Evolutionary conservation across 257 asterid species (phyloP), one percentile per base, ranked within the genome.

Genomic region (Jacaranda copaia): DNA sequence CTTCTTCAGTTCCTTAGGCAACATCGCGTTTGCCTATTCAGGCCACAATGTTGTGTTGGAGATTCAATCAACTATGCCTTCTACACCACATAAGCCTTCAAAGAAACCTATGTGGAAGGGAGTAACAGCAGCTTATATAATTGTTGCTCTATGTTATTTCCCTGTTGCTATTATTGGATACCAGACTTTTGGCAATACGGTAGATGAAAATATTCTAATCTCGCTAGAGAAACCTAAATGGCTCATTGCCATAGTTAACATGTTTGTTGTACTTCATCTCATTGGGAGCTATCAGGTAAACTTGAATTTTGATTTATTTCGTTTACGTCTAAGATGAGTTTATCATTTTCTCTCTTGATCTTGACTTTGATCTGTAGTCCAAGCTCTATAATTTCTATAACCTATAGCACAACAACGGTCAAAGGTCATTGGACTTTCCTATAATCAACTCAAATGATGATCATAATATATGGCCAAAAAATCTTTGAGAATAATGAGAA

Each of bases 201-300:
- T 68, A 9, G 38, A 69, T 0, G 71, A 77, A 11, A 77, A 77
- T 8, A 69, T 77, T 49, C 43, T 77, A 19, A 19, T 68, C 25
- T n/a, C 71, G 1, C 39, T 77, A 6, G 2, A 48, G 5, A 68
- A 45, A 59, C 81, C 81, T 7, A 9, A 3, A 56, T 68, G 76
- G 81, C 81, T 77, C 43, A 58, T 77, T 69, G 76, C 81, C 42
- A 58, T 68, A 63, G 81, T 72, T 36, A 77, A 68, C 57, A 69
- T 77, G 81, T 69, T 69, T 11, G 81, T 69, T 15, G 81, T 77
- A 0, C 2, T 77, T 45, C 81, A 77, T 59, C 56, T 77, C 5
- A 46, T 77, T 4, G 81, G 81, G 25, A 59, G 76, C 40, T 77
- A 77, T 62, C 81, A 77, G 71, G 81, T 62, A 7, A 55, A 10